Evolutionary conservation across 441 rosid genomes (phyloP).

Genomic region (Pelargonium cotyledonis): DNA sequence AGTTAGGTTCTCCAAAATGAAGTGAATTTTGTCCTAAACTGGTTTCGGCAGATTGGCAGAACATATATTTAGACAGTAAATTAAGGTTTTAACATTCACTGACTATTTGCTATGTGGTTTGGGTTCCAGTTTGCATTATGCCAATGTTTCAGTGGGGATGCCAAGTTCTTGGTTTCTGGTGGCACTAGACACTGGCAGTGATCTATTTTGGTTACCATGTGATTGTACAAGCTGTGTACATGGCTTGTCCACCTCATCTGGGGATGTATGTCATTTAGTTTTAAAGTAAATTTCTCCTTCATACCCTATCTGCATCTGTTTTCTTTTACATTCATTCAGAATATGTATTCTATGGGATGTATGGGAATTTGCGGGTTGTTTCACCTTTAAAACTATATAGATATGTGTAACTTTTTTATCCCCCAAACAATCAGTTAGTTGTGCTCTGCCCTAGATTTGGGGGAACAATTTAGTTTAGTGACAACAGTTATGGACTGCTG

Average conservation of each 20-base stretch:
- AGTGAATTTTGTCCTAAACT: neutral
- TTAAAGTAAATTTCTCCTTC: neutral
- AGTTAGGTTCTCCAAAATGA: neutral
- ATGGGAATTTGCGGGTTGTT: neutral
- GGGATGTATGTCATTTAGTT: constrained; percentile 33
- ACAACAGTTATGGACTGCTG: neutral
- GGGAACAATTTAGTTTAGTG: neutral
- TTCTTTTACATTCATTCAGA: neutral
- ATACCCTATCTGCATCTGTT: neutral
- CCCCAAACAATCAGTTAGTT: neutral
- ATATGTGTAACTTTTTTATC: neutral
- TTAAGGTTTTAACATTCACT: neutral
- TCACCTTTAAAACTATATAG: neutral
- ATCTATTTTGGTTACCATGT: constrained; percentile 89
- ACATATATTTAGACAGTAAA: neutral
- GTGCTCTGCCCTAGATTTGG: neutral
- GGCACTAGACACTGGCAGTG: constrained; percentile 90
- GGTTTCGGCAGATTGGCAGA: neutral
- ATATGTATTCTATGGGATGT: neutral
- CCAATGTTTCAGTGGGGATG: constrained; percentile 68
- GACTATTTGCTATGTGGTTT: neutral
- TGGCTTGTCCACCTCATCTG: constrained; percentile 27
- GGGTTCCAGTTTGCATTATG: constrained; percentile 69
- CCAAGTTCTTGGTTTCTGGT: constrained; percentile 69
- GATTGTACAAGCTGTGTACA: constrained; percentile 51